phyloP scores from a whole-genome alignment of 495 filamentous ascomycete genomes.

The Massariosphaeria phaeospora region DNA sequence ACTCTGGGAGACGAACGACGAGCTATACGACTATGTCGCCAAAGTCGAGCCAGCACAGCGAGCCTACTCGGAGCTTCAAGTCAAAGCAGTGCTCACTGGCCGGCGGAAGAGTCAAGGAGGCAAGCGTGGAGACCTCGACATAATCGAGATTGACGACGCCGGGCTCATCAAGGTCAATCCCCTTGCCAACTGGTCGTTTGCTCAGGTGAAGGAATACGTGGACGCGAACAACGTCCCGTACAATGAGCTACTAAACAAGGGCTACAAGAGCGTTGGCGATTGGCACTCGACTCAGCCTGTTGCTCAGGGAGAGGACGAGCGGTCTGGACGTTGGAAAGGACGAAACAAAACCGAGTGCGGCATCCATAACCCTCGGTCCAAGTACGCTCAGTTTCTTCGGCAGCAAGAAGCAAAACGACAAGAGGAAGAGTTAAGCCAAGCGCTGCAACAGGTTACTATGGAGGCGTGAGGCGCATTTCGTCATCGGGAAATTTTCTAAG shows the following conservation, averaged over 20 bases:
- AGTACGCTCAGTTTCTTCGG: conserved; percentile 78
- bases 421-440: conserved; percentile 51
- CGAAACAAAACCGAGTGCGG: conserved; percentile 93
- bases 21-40: conserved; percentile 92
- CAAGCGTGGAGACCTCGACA: conserved; percentile 78
- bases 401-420: conserved; percentile 69
- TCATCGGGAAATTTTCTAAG: conserved; percentile 17
- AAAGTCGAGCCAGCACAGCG: conserved; percentile 96
- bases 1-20: conserved; percentile 79
- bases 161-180: conserved; percentile 97
- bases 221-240: conserved; percentile 83
- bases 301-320: conserved; percentile 86
- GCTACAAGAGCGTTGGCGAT: conserved; percentile 96
- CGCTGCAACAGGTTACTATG: conserved; percentile 31
- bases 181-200: conserved; percentile 92
- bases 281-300: conserved; percentile 94
- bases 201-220: conserved; percentile 83
- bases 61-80: conserved; percentile 80
- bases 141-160: conserved; percentile 88
- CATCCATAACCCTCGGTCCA: conserved; percentile 92
- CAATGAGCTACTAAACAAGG: conserved; percentile 81
- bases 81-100: conserved; percentile 91
- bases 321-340: conserved; percentile 96
- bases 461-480: conserved; percentile 30
- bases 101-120: conserved; percentile 89